Percentiles rank a stretch among this genome's conserved stretches.
Evolutionary conservation across 164 flowering plant species (phyloP).

Genomic region (Malania oleifera): DNA sequence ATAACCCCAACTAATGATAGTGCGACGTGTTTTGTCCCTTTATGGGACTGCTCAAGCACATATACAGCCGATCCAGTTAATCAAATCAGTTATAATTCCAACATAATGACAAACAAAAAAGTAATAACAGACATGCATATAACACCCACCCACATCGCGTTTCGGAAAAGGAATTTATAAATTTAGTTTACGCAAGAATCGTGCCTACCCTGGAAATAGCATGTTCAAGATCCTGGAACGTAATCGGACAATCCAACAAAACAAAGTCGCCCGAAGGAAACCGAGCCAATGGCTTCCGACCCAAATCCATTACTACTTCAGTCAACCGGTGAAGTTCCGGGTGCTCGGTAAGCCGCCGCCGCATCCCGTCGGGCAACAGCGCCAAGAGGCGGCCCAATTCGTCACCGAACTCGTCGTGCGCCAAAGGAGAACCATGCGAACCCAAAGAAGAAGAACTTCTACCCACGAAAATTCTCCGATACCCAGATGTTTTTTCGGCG

Average conservation of each 20-base stretch:
- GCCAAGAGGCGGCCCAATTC: constrained; percentile 70
- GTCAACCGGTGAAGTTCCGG: constrained; percentile 56
- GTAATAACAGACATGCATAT: too few species aligned
- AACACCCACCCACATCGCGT: too few species aligned
- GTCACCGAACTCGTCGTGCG: constrained; percentile 34
- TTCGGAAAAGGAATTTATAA: not conserved
- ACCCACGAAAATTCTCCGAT: constrained; percentile 7
- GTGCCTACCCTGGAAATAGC: constrained; percentile 62
- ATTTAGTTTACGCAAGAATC: not conserved
- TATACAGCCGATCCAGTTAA: too few species aligned
- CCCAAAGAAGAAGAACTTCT: constrained; percentile 8
- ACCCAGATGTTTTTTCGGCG: constrained; percentile 1
- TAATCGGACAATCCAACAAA: constrained; percentile 53
- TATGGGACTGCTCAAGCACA: too few species aligned
- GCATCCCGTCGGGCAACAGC: constrained; percentile 71
- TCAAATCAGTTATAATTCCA: too few species aligned
- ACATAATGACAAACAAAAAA: too few species aligned
- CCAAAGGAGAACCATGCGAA: constrained; percentile 6
- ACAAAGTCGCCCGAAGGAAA: constrained; percentile 82
- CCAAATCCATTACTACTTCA: constrained; percentile 95
- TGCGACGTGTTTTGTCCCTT: too few species aligned
- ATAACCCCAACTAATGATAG: too few species aligned
- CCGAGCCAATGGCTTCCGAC: constrained; percentile 78
- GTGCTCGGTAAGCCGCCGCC: constrained; percentile 46
- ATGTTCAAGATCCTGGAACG: constrained; percentile 44